phyloP scores from a whole-genome alignment of 805 yeast genomes.

The Ogataea siamensis region DNA sequence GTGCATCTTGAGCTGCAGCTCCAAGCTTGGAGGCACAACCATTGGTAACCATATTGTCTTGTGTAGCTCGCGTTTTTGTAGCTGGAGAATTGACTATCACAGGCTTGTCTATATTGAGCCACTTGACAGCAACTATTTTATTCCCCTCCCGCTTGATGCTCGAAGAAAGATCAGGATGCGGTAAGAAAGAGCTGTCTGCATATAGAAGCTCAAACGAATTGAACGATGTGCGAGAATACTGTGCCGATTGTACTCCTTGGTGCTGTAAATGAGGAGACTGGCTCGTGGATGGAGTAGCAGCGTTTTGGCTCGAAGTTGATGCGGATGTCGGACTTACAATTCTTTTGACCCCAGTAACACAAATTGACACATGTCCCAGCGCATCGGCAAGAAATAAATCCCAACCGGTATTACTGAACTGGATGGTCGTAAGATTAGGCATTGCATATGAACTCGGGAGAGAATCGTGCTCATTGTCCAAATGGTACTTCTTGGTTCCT shows the following conservation, averaged over 20 bases:
- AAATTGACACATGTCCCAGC: constrained; percentile 61
- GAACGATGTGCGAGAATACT: constrained; percentile 38
- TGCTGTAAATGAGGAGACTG: constrained; percentile 13
- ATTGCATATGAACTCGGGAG: constrained; percentile 28
- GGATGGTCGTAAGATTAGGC: constrained; percentile 38
- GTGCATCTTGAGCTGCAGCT: constrained; percentile 35
- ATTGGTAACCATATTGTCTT: constrained; percentile 28
- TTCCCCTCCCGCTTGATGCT: constrained; percentile 22
- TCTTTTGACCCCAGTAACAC: constrained; percentile 49
- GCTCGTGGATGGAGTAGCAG: constrained; percentile 24
- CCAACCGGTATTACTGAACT: constrained; percentile 78
- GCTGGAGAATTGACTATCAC: constrained; percentile 63
- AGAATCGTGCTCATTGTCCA: constrained; percentile 11
- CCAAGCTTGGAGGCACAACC: constrained; percentile 38
- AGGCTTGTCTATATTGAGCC: constrained; percentile 75
- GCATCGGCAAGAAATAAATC: constrained; percentile 80
- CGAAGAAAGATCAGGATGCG: constrained; percentile 28
- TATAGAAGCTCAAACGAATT: constrained; percentile 46
- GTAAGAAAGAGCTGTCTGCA: constrained; percentile 35
- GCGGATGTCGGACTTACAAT: constrained; percentile 20
- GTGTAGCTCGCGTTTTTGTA: constrained; percentile 31
- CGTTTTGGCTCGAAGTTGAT: constrained; percentile 20
- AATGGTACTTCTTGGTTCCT: constrained; percentile 21
- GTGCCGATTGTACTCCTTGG: constrained; percentile 27
- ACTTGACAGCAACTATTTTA: constrained; percentile 52